Base-by-base conservation (phyloP, 495 filamentous ascomycete species). In the Chlorociboria aeruginascens region DNA sequence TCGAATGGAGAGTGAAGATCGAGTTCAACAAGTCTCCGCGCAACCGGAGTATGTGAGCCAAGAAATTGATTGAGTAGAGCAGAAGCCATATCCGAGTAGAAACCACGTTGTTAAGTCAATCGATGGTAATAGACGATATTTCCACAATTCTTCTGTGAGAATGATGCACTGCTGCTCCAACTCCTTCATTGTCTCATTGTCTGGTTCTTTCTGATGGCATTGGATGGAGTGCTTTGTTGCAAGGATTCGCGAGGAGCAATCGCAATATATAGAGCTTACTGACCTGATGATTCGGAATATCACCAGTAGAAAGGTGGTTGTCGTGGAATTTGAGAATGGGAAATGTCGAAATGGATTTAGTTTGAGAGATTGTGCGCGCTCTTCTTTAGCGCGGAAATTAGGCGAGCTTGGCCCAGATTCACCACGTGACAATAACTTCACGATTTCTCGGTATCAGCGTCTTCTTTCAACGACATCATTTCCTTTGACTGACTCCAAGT, bases 251-350 rank as follows among this genome's bases (percentile, higher is more conserved):
- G 13, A 34, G 10, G 16, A 33, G 4, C 4, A 4, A 25, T 25
- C 20, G 20, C 1, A 13, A 32, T 45, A 40, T 13, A 44, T 43
- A 7, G 32, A 4, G 38, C 33, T 12, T 53, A 58, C 56, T 58
- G 42, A 58, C 56, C 56, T 58, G 56, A 52, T 58, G 56, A 55
- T 49, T 48, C 16, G 13, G 29, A 50, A 9, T 41, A 10, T 55
- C 52, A 58, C 42, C 56, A 58, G 55, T 32, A 33, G 52, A 58
- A 55, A 52, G 49, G 56, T 48, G 48, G 49, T 55, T 46, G 51
- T 53, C 35, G 52, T 45, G 28, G 54, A 38, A 39, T 1, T 39
- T n/a, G 36, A 8, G 11, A 39, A 39, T 39, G 10, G 33, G 3
- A 36, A 36, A 25, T 25, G 20, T 25, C 4, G n/a, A 25, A 25